Base-by-base conservation (phyloP, 148 eudicot species). In the Camellia lanceoleosa region DNA sequence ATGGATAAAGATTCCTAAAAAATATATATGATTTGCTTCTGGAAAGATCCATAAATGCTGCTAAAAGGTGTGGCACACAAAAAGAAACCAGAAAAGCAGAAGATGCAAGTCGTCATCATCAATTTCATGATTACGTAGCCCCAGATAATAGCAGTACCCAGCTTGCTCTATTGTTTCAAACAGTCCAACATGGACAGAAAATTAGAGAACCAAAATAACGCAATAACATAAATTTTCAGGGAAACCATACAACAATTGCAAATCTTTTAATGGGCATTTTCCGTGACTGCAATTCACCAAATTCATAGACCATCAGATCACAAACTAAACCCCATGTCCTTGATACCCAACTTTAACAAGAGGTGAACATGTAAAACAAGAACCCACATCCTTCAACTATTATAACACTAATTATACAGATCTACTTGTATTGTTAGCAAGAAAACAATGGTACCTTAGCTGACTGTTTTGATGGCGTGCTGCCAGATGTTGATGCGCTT, bases 381-480 rank as follows among this genome's bases (percentile, higher is more conserved):
- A 38, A 64, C 5, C 63, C 6, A 49, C 5, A 49, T 49, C 9
- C 19, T 30, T 30, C 38, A 1, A 30, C 38, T 7, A 49, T 49
- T 49, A 49, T 49, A 49, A 4, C 52, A 7, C 52, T 49, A 49
- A 4, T 49, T 49, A 7, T 49, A 49, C 52, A 49, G 52, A 49
- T 49, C 52, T 49, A 49, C 52, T 49, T 3, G 52, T 7, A 49
- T 7, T 30, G 71, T 9, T 0, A 68, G 41, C 61, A 49, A 49
- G 52, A 7, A 49, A 47, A 5, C 18, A 71, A 63, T 44, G 41
- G 60, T 85, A 97, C 99, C 99, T 97, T 94, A 63, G 85, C 69
- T 79, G 95, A 85, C 80, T 88, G 80, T 78, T 86, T 92, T 75
- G 95, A 76, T 71, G 95, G 86, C 62, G 88, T 67, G 30, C 83